Percentiles rank a stretch among this genome's conserved stretches.
Conservation (phyloP, 1,284 basidiomycete genomes). For the Cryptococcus sp. region DNA sequence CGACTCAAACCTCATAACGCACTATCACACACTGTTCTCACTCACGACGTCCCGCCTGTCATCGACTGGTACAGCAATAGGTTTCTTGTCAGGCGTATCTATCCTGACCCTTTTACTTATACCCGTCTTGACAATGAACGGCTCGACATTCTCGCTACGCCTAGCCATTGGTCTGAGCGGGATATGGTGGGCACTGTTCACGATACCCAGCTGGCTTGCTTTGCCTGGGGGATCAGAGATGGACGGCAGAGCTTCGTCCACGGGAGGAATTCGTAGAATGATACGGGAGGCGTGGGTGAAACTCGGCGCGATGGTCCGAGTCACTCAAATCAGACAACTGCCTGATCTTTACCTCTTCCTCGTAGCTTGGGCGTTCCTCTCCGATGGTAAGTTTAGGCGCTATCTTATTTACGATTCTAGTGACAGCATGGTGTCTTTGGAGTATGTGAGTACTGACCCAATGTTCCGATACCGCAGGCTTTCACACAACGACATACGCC, state of each 20-base stretch:
- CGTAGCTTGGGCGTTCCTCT: slow-evolving; percentile 85
- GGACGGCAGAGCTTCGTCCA: slow-evolving; percentile 11
- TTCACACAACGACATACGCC: slow-evolving; percentile 50
- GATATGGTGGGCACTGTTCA: slow-evolving; percentile 79
- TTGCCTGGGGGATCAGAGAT: slow-evolving; percentile 56
- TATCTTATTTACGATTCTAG: background rate
- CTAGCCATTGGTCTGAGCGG: slow-evolving; percentile 78
- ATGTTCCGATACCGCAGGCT: slow-evolving; percentile 32
- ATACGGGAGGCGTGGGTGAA: slow-evolving; percentile 37
- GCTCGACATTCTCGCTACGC: slow-evolving; percentile 71
- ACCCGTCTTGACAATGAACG: slow-evolving; percentile 66
- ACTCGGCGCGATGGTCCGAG: slow-evolving; percentile 63
- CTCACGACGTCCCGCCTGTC: slow-evolving; percentile 75
- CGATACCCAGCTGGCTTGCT: slow-evolving; percentile 71
- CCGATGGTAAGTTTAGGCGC: slow-evolving; percentile 64
- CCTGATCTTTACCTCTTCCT: slow-evolving; percentile 82
- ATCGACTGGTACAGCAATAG: slow-evolving; percentile 76
- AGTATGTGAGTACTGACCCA: too few species aligned
- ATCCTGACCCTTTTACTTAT: slow-evolving; percentile 73
- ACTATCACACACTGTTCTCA: slow-evolving; percentile 63
- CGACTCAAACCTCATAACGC: background rate
- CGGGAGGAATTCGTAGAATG: slow-evolving; percentile 11
- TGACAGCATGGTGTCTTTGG: background rate
- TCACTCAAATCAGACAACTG: slow-evolving; percentile 68
- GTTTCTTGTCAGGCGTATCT: slow-evolving; percentile 68